Evolutionary conservation across 2,329 filamentous ascomycete genomes (phyloP), one percentile per base, ranked within the genome.

Genomic region (Fusarium duplospermum): DNA sequence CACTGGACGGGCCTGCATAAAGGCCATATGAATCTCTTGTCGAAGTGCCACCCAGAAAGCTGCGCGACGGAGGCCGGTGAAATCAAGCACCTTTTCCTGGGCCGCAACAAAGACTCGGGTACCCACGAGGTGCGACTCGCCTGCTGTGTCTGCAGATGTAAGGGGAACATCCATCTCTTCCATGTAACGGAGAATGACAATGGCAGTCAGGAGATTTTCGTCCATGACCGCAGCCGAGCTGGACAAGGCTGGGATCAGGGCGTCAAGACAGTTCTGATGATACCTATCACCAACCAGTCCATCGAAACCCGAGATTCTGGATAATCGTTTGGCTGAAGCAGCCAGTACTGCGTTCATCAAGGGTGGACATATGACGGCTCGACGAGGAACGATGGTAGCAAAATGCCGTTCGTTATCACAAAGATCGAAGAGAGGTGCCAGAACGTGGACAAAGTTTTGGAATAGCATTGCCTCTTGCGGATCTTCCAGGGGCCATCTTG

Each of bases 21-120:
- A 79, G 4, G 79, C 77, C 77, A 80, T 80, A 42, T 80, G 77
- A 33, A 81, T 80, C 47, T 81, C 79, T 50, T 79, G 79, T 9
- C 72, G 71, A 3, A 81, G 66, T 2, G 77, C 79, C 2, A 80
- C 71, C 79, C 77, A 80, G 42, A 80, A 81, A 1, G 78, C 76
- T 4, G 79, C 78, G 1, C 78, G 70, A 0, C 78, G 77, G 4
- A 81, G 70, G 7, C 78, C 77, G 13, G 74, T 78, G n/a, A 80
- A 80, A 16, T 79, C 71, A 10, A 72, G 62, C 4, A 79, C 58
- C 38, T 76, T 78, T 31, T 79, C 75, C 7, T 81, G 79, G 2
- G 78, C 79, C 1, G 78, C 78, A 2, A 81, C 72, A 24, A 81
- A 78, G 2, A 80, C 75, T 22, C 77, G 68, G 2, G 77, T 81